These are phyloP conservation scores for Elongisporangium anandrum DNA, from an alignment of 352 stramenopile genomes.

Conservation along the genomic window DNA sequence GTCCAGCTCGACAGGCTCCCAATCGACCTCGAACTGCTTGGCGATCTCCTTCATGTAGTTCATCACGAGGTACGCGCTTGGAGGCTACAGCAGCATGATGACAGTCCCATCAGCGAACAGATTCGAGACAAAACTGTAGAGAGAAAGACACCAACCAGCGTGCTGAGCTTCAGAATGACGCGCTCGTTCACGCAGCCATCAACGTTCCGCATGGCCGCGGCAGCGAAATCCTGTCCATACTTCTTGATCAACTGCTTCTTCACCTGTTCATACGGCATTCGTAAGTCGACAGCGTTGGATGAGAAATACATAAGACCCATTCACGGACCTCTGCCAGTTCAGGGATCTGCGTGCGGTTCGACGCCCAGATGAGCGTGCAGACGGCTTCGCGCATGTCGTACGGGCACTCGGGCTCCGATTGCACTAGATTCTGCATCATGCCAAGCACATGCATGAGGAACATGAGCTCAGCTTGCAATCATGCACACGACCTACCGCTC, in stretches of 20 bases:
- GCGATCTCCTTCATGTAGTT: conserved; percentile 96
- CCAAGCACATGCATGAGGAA: too few species aligned
- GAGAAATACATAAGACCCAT: background rate
- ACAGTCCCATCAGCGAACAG: background rate
- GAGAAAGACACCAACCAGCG: conserved; percentile 37
- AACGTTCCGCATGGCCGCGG: conserved; percentile 79
- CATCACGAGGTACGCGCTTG: conserved; percentile 91
- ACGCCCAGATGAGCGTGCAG: conserved; percentile 93
- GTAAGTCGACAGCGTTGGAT: background rate
- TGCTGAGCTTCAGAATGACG: conserved; percentile 92
- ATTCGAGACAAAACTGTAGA: background rate
- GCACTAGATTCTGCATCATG: conserved; percentile 74
- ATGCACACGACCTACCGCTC: conserved; percentile 82
- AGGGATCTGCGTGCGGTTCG: conserved; percentile 88
- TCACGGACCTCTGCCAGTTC: conserved; percentile 83
- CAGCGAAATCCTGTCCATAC: conserved; percentile 86
- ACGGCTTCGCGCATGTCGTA: conserved; percentile 92
- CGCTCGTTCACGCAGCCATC: conserved; percentile 89
- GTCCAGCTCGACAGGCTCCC: conserved; percentile 79
- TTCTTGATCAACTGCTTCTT: conserved; percentile 89
- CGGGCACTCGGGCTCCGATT: conserved; percentile 89
- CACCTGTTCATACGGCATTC: conserved; percentile 22
- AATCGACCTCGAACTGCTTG: conserved; percentile 94
- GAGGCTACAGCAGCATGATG: conserved; percentile 43
- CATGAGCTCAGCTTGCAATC: too few species aligned